Evolutionary conservation across 228 moss, liverwort and hornwort species (phyloP), one percentile per base, ranked within the genome.

Genomic region (Sphagnum magellanicum): DNA sequence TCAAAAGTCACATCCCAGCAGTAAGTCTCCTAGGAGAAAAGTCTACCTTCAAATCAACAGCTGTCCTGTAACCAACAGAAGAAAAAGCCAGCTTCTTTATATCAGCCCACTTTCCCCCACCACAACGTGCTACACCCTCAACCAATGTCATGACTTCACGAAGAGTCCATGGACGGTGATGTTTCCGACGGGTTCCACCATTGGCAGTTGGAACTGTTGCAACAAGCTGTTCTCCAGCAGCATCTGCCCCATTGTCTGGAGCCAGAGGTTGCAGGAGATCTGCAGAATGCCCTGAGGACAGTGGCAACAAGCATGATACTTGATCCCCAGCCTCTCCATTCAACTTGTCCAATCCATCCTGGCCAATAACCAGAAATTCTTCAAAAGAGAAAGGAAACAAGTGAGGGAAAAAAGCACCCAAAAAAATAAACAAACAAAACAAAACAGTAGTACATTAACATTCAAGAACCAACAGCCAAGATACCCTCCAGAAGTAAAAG

Each of bases 31-130:
- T 32, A 32, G 32, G 32, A 32, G 32, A 32, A 32, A 32, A 32
- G 32, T 32, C 32, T 32, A 96, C 95, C 92, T 96, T 96, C 83
- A 96, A 75, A 76, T 96, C 95, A 75, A 96, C 95, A 46, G 92
- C 95, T 77, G 95, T 92, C 72, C 95, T 90, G 81, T 96, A 89
- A 66, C 89, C 89, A 63, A 89, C 89, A 66, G 87, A 81, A 64
- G 92, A 81, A 75, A 96, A 96, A 32, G 90, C 89, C 61, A 96
- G 92, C 79, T 96, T 96, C 78, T 92, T 96, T 62, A 96, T 92
- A 74, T 96, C 96, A 63, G 96, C 96, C 92, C 96, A 96, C 73
- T 96, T 96, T 49, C 96, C 96, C 79, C 92, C 96, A 70, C 96
- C 96, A 87, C 96, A 96, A 52, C 91, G 88, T 50, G 92, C 88